A percentile compares a stretch with the other conserved stretches of the same genome.
These are phyloP conservation scores for Curvularia hawaiiensis DNA, from an alignment of 2,329 filamentous ascomycete species.

Conservation along the genomic window DNA sequence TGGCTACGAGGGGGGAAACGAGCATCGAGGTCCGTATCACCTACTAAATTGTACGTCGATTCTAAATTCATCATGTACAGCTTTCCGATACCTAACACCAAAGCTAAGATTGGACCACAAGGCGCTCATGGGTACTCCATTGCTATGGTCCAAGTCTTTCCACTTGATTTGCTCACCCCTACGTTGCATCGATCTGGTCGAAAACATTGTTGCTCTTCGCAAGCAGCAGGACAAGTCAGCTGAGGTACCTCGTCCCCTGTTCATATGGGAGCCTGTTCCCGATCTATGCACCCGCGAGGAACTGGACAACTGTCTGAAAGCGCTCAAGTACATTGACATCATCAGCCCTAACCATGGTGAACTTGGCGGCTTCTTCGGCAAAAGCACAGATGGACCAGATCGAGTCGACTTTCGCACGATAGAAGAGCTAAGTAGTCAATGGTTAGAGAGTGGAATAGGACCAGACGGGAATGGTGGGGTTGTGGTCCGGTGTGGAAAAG, in stretches of 20 bases:
- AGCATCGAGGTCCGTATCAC: constrained; percentile 60
- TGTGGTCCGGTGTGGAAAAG: constrained; percentile 72
- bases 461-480: constrained; percentile 57
- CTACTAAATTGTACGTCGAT: not conserved
- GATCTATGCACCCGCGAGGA: constrained; percentile 79
- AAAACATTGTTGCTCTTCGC: constrained; percentile 67
- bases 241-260: constrained; percentile 60
- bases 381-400: constrained; percentile 38
- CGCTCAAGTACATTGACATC: constrained; percentile 61
- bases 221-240: constrained; percentile 33
- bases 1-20: constrained; percentile 71
- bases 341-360: constrained; percentile 86
- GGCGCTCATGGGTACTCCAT: constrained; percentile 65
- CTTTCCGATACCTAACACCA: constrained; percentile 86
- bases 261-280: constrained; percentile 96
- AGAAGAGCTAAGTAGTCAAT: constrained; percentile 48
- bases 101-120: constrained; percentile 79
- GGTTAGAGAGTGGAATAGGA: constrained; percentile 46
- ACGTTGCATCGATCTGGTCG: constrained; percentile 77
- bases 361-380: constrained; percentile 82
- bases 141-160: constrained; percentile 77
- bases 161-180: constrained; percentile 84
- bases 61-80: constrained; percentile 34
- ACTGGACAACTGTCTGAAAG: constrained; percentile 58
- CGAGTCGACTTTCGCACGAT: constrained; percentile 47